Conservation (phyloP, 768 basidiomycete genomes). For the Amylocystis lapponica region DNA sequence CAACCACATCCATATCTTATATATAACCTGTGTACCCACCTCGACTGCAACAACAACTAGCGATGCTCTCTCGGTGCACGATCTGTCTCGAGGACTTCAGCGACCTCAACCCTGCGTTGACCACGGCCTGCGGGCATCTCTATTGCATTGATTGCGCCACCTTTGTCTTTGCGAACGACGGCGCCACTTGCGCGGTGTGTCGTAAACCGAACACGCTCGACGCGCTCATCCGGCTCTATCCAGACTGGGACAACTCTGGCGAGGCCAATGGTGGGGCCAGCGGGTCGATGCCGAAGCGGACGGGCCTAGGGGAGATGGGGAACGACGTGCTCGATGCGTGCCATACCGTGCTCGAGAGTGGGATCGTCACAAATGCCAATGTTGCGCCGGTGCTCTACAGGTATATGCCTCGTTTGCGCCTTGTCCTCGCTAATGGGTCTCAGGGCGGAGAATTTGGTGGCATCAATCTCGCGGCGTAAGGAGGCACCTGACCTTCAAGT, state of each 20-base stretch:
- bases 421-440: neutral
- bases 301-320: neutral
- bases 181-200: constrained; percentile 17
- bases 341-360: neutral
- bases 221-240: constrained; percentile 16
- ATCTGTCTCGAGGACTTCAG: constrained; percentile 16
- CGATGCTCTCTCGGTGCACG: constrained; percentile 11
- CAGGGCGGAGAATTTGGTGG: constrained; percentile 3
- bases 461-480: neutral
- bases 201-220: constrained; percentile 14
- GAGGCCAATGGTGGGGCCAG: neutral
- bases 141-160: constrained; percentile 23
- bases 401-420: neutral
- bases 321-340: constrained; percentile 3
- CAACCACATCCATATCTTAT: too few species aligned
- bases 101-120: constrained; percentile 6
- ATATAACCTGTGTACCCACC: too few species aligned
- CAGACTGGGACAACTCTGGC: constrained; percentile 4
- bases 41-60: neutral
- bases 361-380: neutral
- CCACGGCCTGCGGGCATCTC: constrained; percentile 21
- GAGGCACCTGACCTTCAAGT: neutral
- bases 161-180: constrained; percentile 12
- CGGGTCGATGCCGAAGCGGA: neutral
- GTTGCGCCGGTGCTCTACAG: neutral